phyloP scores from a whole-genome alignment of 1,284 basidiomycete species.

The Cryptococcus neoformans region DNA sequence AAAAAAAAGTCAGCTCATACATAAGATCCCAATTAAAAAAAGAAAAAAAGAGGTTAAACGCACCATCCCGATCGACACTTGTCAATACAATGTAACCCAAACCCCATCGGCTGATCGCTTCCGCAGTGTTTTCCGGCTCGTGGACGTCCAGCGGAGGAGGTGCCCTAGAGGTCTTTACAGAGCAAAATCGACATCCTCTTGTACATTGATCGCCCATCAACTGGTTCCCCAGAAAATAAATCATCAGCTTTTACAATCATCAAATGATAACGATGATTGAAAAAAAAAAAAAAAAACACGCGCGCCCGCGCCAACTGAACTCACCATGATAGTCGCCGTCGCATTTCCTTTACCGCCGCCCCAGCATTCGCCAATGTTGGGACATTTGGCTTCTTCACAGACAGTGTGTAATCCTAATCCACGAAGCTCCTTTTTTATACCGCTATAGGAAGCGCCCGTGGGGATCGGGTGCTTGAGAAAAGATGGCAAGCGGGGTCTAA shows the following conservation, averaged over 20 bases:
- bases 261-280: not conserved
- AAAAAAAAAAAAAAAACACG: no score
- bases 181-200: slow-evolving; percentile 95
- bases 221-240: slow-evolving; percentile 54
- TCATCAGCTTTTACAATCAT: not conserved
- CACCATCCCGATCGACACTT: slow-evolving; percentile 94
- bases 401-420: slow-evolving; percentile 92
- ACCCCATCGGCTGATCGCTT: slow-evolving; percentile 97
- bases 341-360: slow-evolving; percentile 85
- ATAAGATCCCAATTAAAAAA: not conserved
- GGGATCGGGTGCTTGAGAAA: slow-evolving; percentile 94
- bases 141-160: slow-evolving; percentile 93
- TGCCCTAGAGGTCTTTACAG: slow-evolving; percentile 86
- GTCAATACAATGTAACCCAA: slow-evolving; percentile 98
- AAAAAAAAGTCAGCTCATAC: not conserved
- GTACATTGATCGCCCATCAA: slow-evolving; percentile 99
- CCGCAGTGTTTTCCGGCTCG: slow-evolving; percentile 97
- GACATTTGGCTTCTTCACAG: slow-evolving; percentile 98
- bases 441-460: slow-evolving; percentile 80
- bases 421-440: slow-evolving; percentile 92
- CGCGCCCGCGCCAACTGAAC: slow-evolving; percentile 15
- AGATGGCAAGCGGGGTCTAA: slow-evolving; percentile 76
- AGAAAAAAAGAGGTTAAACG: slow-evolving; percentile 20
- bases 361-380: slow-evolving; percentile 99
- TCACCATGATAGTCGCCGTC: slow-evolving; percentile 98